These are phyloP conservation scores for slime mould (Dictyostelium discoideum) DNA, from an alignment of 78 protist genomes.

Conservation along the genomic window DNA sequence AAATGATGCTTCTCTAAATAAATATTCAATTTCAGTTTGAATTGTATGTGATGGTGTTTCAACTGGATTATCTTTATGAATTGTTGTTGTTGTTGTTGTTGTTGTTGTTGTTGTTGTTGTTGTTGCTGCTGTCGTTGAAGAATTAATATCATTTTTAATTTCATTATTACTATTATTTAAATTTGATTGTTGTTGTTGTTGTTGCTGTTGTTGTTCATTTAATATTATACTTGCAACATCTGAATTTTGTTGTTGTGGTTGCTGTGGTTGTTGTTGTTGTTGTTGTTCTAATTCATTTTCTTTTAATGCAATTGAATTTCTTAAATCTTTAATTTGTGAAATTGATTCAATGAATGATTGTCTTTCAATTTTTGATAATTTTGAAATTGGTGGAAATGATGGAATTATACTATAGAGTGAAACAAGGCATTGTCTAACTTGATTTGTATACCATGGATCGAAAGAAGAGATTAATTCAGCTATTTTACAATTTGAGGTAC, in stretches of 20 bases:
- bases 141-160: not conserved
- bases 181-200: not conserved
- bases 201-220: not conserved
- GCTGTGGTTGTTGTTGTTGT: not conserved
- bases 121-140: not conserved
- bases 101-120: not conserved
- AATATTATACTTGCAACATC: conserved; percentile 2
- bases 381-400: conserved; percentile 51
- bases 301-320: not conserved
- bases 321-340: conserved; percentile 24
- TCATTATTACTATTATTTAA: not conserved
- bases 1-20: conserved; percentile 77
- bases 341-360: conserved; percentile 74
- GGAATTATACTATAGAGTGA: conserved; percentile 68
- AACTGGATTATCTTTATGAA: not conserved
- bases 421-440: conserved; percentile 10
- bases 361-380: conserved; percentile 8
- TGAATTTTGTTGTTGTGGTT: not conserved
- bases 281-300: not conserved
- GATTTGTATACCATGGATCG: conserved; percentile 70
- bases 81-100: not conserved
- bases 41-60: conserved; percentile 59
- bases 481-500: conserved; percentile 2
- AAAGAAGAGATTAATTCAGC: conserved; percentile 46
- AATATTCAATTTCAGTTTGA: conserved; percentile 49